Conservation (phyloP, 169 alveolate genomes). For the Blepharisma undulans region DNA sequence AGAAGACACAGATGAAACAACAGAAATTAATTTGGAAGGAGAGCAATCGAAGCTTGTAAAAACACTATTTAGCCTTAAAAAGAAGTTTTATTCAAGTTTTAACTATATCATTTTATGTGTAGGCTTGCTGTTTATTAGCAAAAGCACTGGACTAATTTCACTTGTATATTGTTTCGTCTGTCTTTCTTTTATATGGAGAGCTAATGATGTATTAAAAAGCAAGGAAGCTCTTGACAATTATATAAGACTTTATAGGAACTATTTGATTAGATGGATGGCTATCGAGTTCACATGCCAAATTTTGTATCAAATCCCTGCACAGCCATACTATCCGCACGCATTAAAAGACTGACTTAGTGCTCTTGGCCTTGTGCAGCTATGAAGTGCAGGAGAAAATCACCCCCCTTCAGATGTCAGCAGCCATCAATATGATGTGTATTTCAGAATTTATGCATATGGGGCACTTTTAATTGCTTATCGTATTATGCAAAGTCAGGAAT, state of each 20-base stretch:
- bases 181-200: background rate
- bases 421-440: too few relatives aligned
- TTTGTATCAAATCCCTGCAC: background rate
- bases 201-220: background rate
- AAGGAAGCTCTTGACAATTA: background rate
- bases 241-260: background rate
- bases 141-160: conserved; percentile 21
- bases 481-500: conserved; percentile 11
- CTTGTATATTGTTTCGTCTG: background rate
- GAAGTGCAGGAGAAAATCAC: background rate
- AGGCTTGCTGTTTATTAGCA: background rate
- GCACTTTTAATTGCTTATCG: background rate
- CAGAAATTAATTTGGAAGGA: background rate
- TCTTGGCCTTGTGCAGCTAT: background rate
- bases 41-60: background rate
- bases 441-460: background rate
- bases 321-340: background rate
- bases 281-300: background rate
- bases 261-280: background rate
- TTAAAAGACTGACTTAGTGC: background rate
- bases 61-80: too few relatives aligned
- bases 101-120: background rate
- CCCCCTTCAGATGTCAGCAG: background rate
- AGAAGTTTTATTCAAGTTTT: background rate
- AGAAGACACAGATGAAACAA: too few relatives aligned